These are phyloP conservation scores for Gossypium stocksii DNA, from an alignment of 345 rosid species.

Conservation along the genomic window DNA sequence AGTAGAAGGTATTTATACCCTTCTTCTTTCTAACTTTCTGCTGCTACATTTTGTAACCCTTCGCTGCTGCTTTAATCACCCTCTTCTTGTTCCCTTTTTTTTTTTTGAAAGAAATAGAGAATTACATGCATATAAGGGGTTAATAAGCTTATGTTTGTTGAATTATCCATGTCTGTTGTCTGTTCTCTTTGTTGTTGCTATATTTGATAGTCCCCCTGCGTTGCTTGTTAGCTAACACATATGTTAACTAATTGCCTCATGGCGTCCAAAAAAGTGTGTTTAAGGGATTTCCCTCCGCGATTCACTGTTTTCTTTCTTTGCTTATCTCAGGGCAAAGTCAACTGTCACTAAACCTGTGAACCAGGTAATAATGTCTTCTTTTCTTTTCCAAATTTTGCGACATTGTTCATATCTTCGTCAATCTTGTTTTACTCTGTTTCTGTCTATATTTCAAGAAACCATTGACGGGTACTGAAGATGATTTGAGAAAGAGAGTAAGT, in stretches of 20 bases:
- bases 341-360: neutral
- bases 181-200: neutral
- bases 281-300: neutral
- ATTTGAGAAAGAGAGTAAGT: conserved; percentile 33
- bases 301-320: neutral
- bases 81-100: too few relatives aligned
- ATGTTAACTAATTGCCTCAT: neutral
- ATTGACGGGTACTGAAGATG: conserved; percentile 33
- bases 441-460: neutral
- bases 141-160: too few relatives aligned
- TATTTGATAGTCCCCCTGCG: neutral
- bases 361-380: neutral
- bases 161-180: neutral
- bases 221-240: neutral
- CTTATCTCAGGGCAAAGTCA: neutral
- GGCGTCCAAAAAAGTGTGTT: neutral
- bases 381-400: neutral
- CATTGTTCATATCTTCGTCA: neutral
- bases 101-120: too few relatives aligned
- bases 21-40: neutral
- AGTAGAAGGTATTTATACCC: neutral
- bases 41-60: too few relatives aligned
- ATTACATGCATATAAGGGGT: too few relatives aligned
- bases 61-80: too few relatives aligned
- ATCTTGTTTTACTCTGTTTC: neutral